phyloP scores from a whole-genome alignment of 192 early-diverging fungal genomes.

The Coemansia interrupta region DNA sequence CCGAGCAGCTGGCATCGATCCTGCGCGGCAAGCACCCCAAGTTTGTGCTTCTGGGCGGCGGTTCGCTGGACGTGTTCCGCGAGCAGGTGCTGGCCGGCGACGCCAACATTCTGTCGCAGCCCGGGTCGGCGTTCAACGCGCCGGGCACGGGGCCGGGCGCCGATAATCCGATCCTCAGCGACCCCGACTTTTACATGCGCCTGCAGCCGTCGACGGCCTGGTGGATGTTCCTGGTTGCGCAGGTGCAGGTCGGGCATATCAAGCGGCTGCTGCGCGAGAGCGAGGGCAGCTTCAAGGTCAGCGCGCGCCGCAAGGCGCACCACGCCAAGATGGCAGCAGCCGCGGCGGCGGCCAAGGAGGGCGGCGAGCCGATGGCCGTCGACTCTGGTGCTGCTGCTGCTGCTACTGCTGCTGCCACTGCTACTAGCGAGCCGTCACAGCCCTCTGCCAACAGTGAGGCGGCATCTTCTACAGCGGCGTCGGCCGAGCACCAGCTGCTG shows the following conservation, averaged over 20 bases:
- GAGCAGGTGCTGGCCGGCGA: constrained; percentile 43
- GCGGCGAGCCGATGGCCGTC: constrained; percentile 7
- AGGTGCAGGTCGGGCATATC: constrained; percentile 53
- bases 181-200: constrained; percentile 53
- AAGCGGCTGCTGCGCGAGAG: constrained; percentile 50
- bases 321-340: constrained; percentile 13
- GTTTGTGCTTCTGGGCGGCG: constrained; percentile 43
- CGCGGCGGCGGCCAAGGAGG: constrained; percentile 9
- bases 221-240: constrained; percentile 54
- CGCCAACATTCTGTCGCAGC: constrained; percentile 44
- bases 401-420: background rate
- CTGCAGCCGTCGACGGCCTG: constrained; percentile 52
- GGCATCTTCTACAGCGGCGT: background rate
- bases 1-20: constrained; percentile 48
- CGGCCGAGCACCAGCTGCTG: constrained; percentile 9
- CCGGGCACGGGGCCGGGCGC: constrained; percentile 50
- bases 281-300: constrained; percentile 47
- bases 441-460: constrained; percentile 2
- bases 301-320: constrained; percentile 25
- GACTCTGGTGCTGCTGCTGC: background rate
- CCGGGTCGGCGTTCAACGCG: constrained; percentile 46
- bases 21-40: constrained; percentile 52
- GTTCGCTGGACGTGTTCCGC: constrained; percentile 30
- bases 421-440: background rate
- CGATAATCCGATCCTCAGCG: constrained; percentile 48